Evolutionary conservation across 1,139 yeast species (phyloP).

Genomic region (Magnusiomyces ingens): DNA sequence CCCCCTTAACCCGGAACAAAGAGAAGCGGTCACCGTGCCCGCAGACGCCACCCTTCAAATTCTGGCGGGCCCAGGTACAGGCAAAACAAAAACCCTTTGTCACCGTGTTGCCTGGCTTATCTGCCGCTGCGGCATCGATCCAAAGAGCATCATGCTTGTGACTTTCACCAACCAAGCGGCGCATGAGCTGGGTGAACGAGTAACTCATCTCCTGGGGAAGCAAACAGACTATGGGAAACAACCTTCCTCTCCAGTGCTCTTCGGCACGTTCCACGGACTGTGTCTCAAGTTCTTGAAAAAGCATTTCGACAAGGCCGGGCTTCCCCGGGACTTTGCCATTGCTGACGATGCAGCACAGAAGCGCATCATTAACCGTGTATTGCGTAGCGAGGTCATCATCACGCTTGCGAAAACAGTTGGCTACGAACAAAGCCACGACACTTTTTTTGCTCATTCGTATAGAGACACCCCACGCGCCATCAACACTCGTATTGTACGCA

Average conservation of each 20-base stretch:
- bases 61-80: slow-evolving; percentile 88
- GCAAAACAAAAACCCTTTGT: slow-evolving; percentile 73
- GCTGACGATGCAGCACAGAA: slow-evolving; percentile 62
- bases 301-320: slow-evolving; percentile 51
- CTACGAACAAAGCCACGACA: background rate
- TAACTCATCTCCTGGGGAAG: slow-evolving; percentile 27
- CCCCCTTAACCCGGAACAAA: slow-evolving; percentile 53
- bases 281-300: slow-evolving; percentile 54
- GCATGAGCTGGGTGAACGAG: slow-evolving; percentile 64
- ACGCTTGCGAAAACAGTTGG: background rate
- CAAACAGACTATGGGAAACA: slow-evolving; percentile 39
- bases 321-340: slow-evolving; percentile 38
- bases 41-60: slow-evolving; percentile 55
- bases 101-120: slow-evolving; percentile 70
- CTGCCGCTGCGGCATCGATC: slow-evolving; percentile 40
- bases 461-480: background rate
- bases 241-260: slow-evolving; percentile 28
- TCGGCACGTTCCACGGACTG: slow-evolving; percentile 81
- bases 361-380: slow-evolving; percentile 37
- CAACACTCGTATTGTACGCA: background rate
- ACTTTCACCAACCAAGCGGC: slow-evolving; percentile 93
- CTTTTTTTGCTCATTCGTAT: no score
- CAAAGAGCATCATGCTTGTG: slow-evolving; percentile 66
- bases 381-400: background rate
- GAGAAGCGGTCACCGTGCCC: slow-evolving; percentile 53